Conservation (phyloP, 1,284 basidiomycete genomes). For the Ganoderma lucidum region DNA sequence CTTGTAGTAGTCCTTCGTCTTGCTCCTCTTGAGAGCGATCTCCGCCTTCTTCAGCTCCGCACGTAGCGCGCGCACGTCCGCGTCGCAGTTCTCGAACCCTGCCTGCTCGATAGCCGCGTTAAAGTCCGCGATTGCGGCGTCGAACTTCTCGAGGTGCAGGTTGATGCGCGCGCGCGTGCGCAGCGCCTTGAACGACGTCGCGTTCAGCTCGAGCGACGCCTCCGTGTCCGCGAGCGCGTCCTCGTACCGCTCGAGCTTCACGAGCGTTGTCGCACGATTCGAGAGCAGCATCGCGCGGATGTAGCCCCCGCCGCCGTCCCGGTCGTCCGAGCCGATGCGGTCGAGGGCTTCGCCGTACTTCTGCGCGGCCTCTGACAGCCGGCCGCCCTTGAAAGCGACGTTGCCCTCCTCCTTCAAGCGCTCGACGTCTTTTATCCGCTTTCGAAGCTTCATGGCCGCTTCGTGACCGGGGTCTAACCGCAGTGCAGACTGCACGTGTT, state of each 20-base stretch:
- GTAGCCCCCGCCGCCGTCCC: slow-evolving; percentile 78
- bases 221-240: slow-evolving; percentile 80
- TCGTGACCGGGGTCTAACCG: slow-evolving; percentile 83
- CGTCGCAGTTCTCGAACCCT: slow-evolving; percentile 62
- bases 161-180: slow-evolving; percentile 86
- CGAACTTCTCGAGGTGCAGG: slow-evolving; percentile 79
- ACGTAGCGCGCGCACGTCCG: slow-evolving; percentile 69
- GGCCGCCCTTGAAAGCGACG: slow-evolving; percentile 72
- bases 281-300: slow-evolving; percentile 83
- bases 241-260: slow-evolving; percentile 72
- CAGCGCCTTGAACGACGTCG: slow-evolving; percentile 83
- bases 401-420: slow-evolving; percentile 89
- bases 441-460: slow-evolving; percentile 74
- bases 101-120: slow-evolving; percentile 79
- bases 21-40: slow-evolving; percentile 79
- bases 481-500: slow-evolving; percentile 79
- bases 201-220: slow-evolving; percentile 68
- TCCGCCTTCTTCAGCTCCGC: slow-evolving; percentile 82
- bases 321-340: slow-evolving; percentile 67
- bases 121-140: slow-evolving; percentile 80
- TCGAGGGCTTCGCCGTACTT: slow-evolving; percentile 79
- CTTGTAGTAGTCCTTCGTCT: slow-evolving; percentile 88
- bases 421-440: slow-evolving; percentile 82
- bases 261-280: slow-evolving; percentile 84
- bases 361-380: slow-evolving; percentile 68